Evolutionary conservation across 129 eudicot species (phyloP).

Genomic region (Pulicaria dysenterica): DNA sequence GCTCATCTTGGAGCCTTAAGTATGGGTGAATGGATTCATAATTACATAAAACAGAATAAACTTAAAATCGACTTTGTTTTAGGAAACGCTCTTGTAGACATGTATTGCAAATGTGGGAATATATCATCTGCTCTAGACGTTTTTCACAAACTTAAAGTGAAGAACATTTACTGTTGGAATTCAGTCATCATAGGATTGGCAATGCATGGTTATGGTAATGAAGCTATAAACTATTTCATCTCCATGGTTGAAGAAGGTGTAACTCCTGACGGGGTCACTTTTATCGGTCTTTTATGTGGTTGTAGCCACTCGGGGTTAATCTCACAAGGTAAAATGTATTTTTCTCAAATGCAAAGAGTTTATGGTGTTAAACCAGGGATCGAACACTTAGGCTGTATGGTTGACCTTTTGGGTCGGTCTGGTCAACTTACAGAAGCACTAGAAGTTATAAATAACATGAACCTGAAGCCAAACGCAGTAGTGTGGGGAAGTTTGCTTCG

Average conservation of each 20-base stretch:
- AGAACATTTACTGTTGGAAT: constrained; percentile 60
- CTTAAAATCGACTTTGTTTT: constrained; percentile 45
- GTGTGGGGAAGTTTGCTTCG: constrained; percentile 70
- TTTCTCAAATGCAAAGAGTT: constrained; percentile 42
- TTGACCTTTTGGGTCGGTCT: constrained; percentile 63
- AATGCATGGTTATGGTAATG: constrained; percentile 51
- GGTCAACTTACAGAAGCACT: constrained; percentile 60
- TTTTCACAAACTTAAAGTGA: constrained; percentile 40
- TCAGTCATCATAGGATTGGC: constrained; percentile 53
- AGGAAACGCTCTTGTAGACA: constrained; percentile 56
- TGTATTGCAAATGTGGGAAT: constrained; percentile 63
- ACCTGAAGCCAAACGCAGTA: constrained; percentile 49
- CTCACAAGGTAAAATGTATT: constrained; percentile 45
- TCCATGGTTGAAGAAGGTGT: constrained; percentile 45
- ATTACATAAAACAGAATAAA: constrained; percentile 37
- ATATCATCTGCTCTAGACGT: constrained; percentile 41
- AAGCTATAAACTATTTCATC: constrained; percentile 40
- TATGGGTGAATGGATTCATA: constrained; percentile 58
- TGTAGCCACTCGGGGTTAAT: constrained; percentile 60
- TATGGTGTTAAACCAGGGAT: constrained; percentile 54
- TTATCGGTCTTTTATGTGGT: constrained; percentile 52
- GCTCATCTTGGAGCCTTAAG: constrained; percentile 62
- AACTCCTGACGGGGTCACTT: constrained; percentile 54
- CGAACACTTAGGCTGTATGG: constrained; percentile 64
- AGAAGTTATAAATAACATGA: constrained; percentile 46